A percentile compares a stretch with the other conserved stretches of the same genome.
phyloP scores from a whole-genome alignment of 208 protist species.

The Acanthamoeba sp. region DNA sequence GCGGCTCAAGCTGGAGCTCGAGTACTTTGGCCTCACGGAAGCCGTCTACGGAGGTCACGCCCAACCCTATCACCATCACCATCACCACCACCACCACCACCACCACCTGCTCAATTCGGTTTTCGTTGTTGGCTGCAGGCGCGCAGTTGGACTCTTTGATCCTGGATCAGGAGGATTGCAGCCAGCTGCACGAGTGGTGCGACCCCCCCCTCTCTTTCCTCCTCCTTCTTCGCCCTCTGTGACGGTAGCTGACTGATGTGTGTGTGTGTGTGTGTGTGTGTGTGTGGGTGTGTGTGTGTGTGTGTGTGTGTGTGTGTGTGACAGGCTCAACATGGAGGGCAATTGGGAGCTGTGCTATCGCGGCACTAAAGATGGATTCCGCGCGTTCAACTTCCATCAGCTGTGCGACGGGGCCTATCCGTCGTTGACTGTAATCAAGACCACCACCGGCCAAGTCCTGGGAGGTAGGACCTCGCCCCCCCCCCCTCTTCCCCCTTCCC shows the following conservation, averaged over 20 bases:
- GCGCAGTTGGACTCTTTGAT: not conserved
- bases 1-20: conserved; percentile 19
- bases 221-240: not conserved
- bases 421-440: conserved; percentile 12
- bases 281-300: not conserved
- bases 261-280: not conserved
- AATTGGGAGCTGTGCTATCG: conserved; percentile 39
- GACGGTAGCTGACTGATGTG: not conserved
- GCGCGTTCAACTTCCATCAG: conserved; percentile 43
- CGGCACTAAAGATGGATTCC: not conserved
- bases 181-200: conserved; percentile 11
- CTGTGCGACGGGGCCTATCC: conserved; percentile 4
- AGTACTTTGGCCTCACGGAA: conserved; percentile 21
- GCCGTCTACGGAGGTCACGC: not conserved
- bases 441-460: conserved; percentile 3
- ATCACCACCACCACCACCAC: too few relatives aligned
- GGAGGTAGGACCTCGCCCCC: not conserved
- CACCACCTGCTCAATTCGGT: too few relatives aligned
- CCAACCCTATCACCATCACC: too few relatives aligned
- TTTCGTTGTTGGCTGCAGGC: not conserved
- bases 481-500: not conserved
- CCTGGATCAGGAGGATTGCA: not conserved
- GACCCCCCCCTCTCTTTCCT: not conserved
- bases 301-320: not conserved
- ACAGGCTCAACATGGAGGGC: conserved; percentile 12